phyloP scores from a whole-genome alignment of 2,329 filamentous ascomycete genomes.

The Cryphonectria radicalis region DNA sequence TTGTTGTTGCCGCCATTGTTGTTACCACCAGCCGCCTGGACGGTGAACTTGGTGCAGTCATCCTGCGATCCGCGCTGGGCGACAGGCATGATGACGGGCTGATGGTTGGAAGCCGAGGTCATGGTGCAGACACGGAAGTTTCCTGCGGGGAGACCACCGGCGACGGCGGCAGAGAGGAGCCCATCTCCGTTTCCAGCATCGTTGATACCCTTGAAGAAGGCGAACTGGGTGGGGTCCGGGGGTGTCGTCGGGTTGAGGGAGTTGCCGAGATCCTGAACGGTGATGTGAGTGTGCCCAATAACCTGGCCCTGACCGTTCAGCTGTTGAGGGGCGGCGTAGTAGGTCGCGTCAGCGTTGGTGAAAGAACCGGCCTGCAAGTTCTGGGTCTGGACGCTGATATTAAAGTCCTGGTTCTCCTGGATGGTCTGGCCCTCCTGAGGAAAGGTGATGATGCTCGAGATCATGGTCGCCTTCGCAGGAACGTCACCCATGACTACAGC shows the following conservation, averaged over 20 bases:
- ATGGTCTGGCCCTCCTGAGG: conserved; percentile 58
- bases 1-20: conserved; percentile 24
- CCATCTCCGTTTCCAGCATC: conserved; percentile 40
- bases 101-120: conserved; percentile 43
- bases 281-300: conserved; percentile 65
- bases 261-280: conserved; percentile 59
- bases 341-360: conserved; percentile 61
- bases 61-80: conserved; percentile 47
- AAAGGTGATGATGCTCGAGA: conserved; percentile 58
- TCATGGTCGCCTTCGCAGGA: conserved; percentile 57
- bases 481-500: conserved; percentile 62
- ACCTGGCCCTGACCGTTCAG: conserved; percentile 53
- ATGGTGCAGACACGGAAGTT: conserved; percentile 46
- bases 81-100: conserved; percentile 44
- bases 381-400: conserved; percentile 53
- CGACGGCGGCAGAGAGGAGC: conserved; percentile 38
- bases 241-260: conserved; percentile 55
- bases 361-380: conserved; percentile 62
- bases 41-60: conserved; percentile 46
- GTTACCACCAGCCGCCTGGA: conserved; percentile 28
- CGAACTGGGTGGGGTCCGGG: conserved; percentile 54
- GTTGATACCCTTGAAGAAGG: conserved; percentile 44
- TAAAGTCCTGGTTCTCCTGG: conserved; percentile 52
- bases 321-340: conserved; percentile 64
- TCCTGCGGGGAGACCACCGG: conserved; percentile 42